These are phyloP conservation scores for Cladosporium sp. DNA, from an alignment of 2,329 filamentous ascomycete species.

Conservation along the genomic window DNA sequence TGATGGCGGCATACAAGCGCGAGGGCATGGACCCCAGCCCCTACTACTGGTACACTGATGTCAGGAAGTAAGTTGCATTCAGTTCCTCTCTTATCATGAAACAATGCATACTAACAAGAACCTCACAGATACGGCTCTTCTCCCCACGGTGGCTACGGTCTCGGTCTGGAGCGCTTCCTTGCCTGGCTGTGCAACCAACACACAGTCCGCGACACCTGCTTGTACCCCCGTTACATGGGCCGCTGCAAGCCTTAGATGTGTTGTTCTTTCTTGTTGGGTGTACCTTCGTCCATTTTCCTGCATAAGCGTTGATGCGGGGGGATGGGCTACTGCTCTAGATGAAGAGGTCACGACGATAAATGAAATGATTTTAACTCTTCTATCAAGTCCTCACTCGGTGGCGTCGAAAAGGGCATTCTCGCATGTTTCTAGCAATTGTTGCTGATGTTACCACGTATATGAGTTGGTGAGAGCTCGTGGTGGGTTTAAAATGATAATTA, in stretches of 20 bases:
- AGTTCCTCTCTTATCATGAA: background rate
- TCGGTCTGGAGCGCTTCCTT: conserved; percentile 82
- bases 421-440: background rate
- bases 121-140: conserved; percentile 75
- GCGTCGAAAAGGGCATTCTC: background rate
- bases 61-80: conserved; percentile 64
- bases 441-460: background rate
- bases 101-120: conserved; percentile 7
- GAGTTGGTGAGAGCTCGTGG: background rate
- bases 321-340: background rate
- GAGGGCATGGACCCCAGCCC: conserved; percentile 80
- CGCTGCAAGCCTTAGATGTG: conserved; percentile 67
- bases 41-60: conserved; percentile 99
- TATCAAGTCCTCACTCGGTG: background rate
- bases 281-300: background rate
- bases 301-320: background rate
- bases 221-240: conserved; percentile 80
- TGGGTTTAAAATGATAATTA: background rate
- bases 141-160: conserved; percentile 88
- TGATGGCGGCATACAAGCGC: conserved; percentile 82
- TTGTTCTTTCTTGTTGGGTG: background rate
- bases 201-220: conserved; percentile 66
- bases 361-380: conserved; percentile 7
- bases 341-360: background rate
- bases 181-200: conserved; percentile 68